Evolutionary conservation across 306 rosid species (phyloP).

Genomic region (Pterocarpus santalinus): DNA sequence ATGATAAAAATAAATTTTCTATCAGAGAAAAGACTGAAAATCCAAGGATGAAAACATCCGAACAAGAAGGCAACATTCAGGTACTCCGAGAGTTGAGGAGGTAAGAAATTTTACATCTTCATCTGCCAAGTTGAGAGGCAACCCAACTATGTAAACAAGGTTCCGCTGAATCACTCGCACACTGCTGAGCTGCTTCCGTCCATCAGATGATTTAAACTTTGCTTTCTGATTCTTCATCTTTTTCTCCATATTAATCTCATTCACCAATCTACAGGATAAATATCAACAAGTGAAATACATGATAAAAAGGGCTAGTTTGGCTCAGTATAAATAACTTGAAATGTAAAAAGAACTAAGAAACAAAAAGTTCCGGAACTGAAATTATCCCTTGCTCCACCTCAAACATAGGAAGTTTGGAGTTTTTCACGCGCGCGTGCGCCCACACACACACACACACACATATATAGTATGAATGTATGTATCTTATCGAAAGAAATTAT

Average conservation of each 20-base stretch:
- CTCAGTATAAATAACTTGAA: background rate
- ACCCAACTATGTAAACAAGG: slow-evolving; percentile 97
- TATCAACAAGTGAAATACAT: slow-evolving; percentile 30
- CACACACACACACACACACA: too few relatives aligned
- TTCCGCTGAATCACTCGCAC: slow-evolving; percentile 99
- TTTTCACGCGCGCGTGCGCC: too few relatives aligned
- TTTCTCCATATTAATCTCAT: slow-evolving; percentile 77
- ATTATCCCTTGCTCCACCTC: slow-evolving; percentile 17
- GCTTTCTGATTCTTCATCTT: slow-evolving; percentile 84
- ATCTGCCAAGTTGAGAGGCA: slow-evolving; percentile 68
- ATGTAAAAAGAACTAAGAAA: slow-evolving; percentile 4
- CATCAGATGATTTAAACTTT: slow-evolving; percentile 84
- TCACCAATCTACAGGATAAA: slow-evolving; percentile 64
- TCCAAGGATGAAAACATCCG: background rate
- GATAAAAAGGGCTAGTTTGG: background rate
- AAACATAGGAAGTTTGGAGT: background rate
- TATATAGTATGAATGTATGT: too few relatives aligned
- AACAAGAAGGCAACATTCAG: background rate
- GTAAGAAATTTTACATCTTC: slow-evolving; percentile 76
- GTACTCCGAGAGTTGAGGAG: slow-evolving; percentile 15
- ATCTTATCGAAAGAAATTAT: background rate
- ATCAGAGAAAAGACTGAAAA: background rate
- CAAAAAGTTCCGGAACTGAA: background rate
- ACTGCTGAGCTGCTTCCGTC: slow-evolving; percentile 94
- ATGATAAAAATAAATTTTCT: slow-evolving; percentile 32